Conservation (phyloP, 208 protist genomes). For the Leishmania major region DNA sequence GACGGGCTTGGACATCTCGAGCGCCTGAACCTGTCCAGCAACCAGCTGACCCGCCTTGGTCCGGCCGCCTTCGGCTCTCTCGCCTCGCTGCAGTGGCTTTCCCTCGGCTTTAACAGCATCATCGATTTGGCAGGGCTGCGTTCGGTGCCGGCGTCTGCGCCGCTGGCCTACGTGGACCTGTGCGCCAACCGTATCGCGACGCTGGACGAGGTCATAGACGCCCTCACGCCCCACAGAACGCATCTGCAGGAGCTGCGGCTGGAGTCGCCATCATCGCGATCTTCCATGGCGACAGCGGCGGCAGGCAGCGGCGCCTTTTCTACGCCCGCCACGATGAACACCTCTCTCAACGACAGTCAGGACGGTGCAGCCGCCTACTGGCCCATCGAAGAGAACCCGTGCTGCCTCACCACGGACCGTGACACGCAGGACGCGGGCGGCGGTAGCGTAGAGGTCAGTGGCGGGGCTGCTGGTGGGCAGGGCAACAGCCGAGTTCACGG, state of each 20-base stretch:
- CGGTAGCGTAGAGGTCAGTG: background rate
- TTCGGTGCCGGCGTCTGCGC: constrained; percentile 43
- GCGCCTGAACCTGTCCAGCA: constrained; percentile 79
- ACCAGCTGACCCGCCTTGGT: constrained; percentile 45
- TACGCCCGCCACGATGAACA: background rate
- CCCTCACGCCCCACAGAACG: constrained; percentile 40
- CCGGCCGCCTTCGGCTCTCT: constrained; percentile 39
- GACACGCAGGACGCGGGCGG: background rate
- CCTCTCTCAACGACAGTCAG: background rate
- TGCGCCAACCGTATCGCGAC: constrained; percentile 62
- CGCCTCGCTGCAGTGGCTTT: constrained; percentile 61
- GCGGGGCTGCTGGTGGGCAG: background rate
- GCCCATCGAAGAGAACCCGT: constrained; percentile 47
- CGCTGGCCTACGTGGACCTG: constrained; percentile 65
- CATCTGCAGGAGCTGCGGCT: constrained; percentile 63
- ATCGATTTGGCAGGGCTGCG: constrained; percentile 45
- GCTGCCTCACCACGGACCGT: constrained; percentile 20
- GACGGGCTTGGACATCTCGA: constrained; percentile 47
- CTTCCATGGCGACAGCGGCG: background rate
- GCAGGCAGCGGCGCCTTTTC: background rate
- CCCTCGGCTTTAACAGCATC: constrained; percentile 77
- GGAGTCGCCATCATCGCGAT: constrained; percentile 23
- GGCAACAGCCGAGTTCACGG: background rate
- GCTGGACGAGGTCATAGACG: constrained; percentile 37
- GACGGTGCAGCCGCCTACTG: background rate